A percentile compares a stretch with the other conserved stretches of the same genome.
These are phyloP conservation scores for Solanum tarijense DNA, from an alignment of 257 asterid genomes.

Conservation along the genomic window DNA sequence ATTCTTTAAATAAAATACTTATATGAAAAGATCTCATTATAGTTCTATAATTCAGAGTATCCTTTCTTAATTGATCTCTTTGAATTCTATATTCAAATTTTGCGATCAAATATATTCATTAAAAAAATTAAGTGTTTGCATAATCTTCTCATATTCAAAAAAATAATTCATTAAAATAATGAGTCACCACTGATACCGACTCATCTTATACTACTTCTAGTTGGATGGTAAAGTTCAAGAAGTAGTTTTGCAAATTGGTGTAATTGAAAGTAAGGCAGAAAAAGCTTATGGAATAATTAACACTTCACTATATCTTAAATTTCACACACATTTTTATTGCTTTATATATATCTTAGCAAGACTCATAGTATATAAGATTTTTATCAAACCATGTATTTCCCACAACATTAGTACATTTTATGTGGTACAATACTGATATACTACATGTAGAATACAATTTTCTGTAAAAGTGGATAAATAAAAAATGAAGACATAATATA, in stretches of 20 bases:
- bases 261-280: not conserved
- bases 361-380: not conserved
- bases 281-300: not conserved
- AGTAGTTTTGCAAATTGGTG: not conserved
- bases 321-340: not conserved
- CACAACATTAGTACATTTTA: not conserved
- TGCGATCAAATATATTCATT: fast-evolving
- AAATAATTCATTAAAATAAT: no score
- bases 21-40: not conserved
- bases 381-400: not conserved
- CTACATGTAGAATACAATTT: not conserved
- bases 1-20: not conserved
- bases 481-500: not conserved
- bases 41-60: not conserved
- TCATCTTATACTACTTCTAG: not conserved
- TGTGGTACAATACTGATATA: not conserved
- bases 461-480: not conserved
- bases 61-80: not conserved
- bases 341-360: not conserved
- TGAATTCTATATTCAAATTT: not conserved
- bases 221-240: not conserved
- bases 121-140: not conserved
- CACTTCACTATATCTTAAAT: not conserved
- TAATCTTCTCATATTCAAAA: not conserved
- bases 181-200: not conserved